Evolutionary conservation across 139 green algal species (phyloP).

Genomic region (Haematococcus lacustris): DNA sequence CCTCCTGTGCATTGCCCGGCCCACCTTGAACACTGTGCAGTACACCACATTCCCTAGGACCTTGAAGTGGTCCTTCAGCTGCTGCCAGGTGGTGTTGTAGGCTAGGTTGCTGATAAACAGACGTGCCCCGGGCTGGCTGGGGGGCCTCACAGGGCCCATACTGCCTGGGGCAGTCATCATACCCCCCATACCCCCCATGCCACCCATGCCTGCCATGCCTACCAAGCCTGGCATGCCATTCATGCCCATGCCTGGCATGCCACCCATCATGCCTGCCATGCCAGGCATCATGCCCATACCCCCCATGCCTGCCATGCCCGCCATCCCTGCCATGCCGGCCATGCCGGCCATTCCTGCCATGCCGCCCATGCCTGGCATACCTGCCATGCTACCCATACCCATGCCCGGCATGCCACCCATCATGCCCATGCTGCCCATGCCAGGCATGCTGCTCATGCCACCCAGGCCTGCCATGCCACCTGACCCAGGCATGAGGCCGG

Average conservation of each 20-base stretch:
- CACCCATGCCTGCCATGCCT: slow-evolving; percentile 31
- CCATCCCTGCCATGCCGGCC: background rate
- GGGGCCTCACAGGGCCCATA: slow-evolving; percentile 12
- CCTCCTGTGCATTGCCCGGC: too few species aligned
- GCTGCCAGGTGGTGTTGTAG: slow-evolving; percentile 55
- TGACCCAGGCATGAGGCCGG: too few species aligned
- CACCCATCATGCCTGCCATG: slow-evolving; percentile 20
- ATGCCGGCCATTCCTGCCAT: too few species aligned
- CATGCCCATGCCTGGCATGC: slow-evolving; percentile 20
- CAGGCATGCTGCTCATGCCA: background rate
- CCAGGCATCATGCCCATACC: background rate
- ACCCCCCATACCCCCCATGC: slow-evolving; percentile 12
- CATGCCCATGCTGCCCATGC: slow-evolving; percentile 1
- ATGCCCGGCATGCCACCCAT: too few species aligned
- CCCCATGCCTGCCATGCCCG: background rate
- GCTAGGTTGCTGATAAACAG: slow-evolving; percentile 68
- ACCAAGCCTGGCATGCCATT: slow-evolving; percentile 10
- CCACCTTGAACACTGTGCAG: slow-evolving; percentile 47
- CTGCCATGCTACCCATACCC: too few species aligned
- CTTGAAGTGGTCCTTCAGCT: slow-evolving; percentile 74
- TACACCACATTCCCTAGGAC: slow-evolving; percentile 41
- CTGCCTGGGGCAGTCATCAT: slow-evolving; percentile 16
- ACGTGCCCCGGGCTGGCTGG: slow-evolving; percentile 18
- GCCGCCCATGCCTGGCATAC: too few species aligned
- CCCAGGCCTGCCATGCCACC: slow-evolving; percentile 1